Evolutionary conservation across 2,329 filamentous ascomycete species (phyloP).

Genomic region (Fusarium setosum): DNA sequence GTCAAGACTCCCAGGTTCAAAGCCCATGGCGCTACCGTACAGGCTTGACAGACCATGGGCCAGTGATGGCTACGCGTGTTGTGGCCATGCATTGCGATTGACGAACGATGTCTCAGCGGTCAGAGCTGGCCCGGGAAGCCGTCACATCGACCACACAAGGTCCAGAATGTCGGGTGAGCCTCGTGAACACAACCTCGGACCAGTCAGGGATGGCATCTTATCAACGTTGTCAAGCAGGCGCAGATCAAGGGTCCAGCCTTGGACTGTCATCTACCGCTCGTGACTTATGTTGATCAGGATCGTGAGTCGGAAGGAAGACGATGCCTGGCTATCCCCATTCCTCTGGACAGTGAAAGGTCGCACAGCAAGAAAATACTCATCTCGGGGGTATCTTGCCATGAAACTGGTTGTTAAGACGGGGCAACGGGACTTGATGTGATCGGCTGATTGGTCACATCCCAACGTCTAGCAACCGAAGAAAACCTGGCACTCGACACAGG

Average conservation of each 20-base stretch:
- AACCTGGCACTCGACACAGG: not conserved
- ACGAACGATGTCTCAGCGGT: conserved; percentile 23
- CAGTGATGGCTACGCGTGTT: conserved; percentile 35
- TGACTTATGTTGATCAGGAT: conserved; percentile 9
- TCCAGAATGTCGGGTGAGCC: not conserved
- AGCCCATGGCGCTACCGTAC: not conserved
- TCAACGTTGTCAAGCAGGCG: conserved; percentile 24
- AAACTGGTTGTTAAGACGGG: not conserved
- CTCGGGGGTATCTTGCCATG: not conserved
- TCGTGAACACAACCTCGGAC: conserved; percentile 13
- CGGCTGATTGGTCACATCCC: not conserved
- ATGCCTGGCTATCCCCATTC: not conserved
- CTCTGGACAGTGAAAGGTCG: not conserved
- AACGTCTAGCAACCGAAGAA: not conserved
- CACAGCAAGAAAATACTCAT: not conserved
- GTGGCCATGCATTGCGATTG: conserved; percentile 31
- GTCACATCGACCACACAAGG: not conserved
- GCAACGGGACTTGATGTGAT: not conserved
- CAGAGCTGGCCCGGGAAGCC: conserved; percentile 3
- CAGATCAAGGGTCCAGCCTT: not conserved
- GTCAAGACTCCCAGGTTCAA: not conserved
- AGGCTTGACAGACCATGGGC: conserved; percentile 11
- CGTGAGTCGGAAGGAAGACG: not conserved
- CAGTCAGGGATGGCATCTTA: conserved; percentile 14
- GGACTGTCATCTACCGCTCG: not conserved